Evolutionary conservation across 2,329 filamentous ascomycete genomes (phyloP).

Genomic region (Neonectria magnoliae): DNA sequence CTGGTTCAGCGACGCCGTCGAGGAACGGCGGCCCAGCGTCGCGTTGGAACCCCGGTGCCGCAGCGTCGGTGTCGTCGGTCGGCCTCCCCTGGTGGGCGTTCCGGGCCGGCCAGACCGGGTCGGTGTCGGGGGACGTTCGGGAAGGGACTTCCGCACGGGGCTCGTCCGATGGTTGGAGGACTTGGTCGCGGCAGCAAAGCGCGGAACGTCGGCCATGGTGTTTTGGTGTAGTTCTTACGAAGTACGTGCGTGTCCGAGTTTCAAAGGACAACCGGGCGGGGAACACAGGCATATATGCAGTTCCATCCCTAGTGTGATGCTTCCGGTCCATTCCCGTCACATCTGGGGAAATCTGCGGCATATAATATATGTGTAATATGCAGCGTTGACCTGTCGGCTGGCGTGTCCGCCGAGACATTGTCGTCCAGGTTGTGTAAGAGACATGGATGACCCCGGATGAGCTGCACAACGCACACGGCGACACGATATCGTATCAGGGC

Average conservation of each 20-base stretch:
- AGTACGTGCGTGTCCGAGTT: background rate
- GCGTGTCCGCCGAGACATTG: slow-evolving; percentile 16
- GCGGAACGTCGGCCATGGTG: slow-evolving; percentile 31
- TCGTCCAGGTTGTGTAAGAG: slow-evolving; percentile 17
- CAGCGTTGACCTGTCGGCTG: background rate
- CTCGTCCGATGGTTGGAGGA: slow-evolving; percentile 33
- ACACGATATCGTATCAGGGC: slow-evolving; percentile 15
- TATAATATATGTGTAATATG: slow-evolving; percentile 15
- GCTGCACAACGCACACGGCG: slow-evolving; percentile 12
- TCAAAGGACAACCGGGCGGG: background rate
- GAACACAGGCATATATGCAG: slow-evolving; percentile 14
- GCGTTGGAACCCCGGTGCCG: slow-evolving; percentile 27
- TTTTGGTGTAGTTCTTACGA: background rate
- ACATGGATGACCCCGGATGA: slow-evolving; percentile 12
- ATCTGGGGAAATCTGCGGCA: slow-evolving; percentile 25
- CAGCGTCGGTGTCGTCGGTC: slow-evolving; percentile 34
- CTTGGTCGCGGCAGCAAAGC: slow-evolving; percentile 38
- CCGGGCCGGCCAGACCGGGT: slow-evolving; percentile 28
- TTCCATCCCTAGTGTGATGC: background rate
- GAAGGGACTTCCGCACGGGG: slow-evolving; percentile 27
- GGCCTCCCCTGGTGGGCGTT: slow-evolving; percentile 29
- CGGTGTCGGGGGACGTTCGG: slow-evolving; percentile 28
- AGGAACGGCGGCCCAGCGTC: slow-evolving; percentile 24
- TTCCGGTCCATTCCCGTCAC: slow-evolving; percentile 24
- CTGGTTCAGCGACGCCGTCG: slow-evolving; percentile 30